Evolutionary conservation across 106 monocot genomes (phyloP), one percentile per base, ranked within the genome.

Genomic region (Phalaenopsis equestris): DNA sequence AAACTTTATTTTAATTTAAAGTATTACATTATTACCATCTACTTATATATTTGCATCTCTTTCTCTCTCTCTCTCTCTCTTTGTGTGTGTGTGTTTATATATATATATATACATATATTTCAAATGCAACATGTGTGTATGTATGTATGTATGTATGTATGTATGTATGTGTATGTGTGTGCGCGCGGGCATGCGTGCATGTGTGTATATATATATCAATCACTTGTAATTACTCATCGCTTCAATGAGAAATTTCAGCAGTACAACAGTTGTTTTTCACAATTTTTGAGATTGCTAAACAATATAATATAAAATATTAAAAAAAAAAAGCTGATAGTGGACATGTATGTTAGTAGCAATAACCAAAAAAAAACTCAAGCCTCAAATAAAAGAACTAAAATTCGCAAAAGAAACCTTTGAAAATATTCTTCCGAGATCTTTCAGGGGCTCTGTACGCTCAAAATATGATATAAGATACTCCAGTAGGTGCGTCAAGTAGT

Each of bases 391-490:
- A 52, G 18, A 78, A 70, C 23, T 55, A n/a, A 58, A 79, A 58
- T 47, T 46, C 8, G 52, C 10, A 57, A 48, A 67, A 80, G 9
- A 64, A 42, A 98, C 94, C 92, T 94, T 98, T 65, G 87, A 52
- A 84, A 92, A 94, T 80, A 92, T 90, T 56, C 87, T 85, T 42
- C 77, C 87, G 74, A 92, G 82, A 56, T 98, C 97, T 78, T 94
- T 88, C 72, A 98, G 75, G 6, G 97, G 97, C 78, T 98, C 89
- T 21, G 92, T 98, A 9, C 90, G 89, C 72, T 91, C 85, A 76
- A 94, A 90, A 83, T 91, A 98, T 18, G 94, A 94, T 77, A 88
- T 81, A 15, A 98, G 75, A 82, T 98, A 98, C 37, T 91, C 94
- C 85, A 98, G 78, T 42, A 98, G 47, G 80, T 92, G 89, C 41